These are phyloP conservation scores for Saturnispora quitensis DNA, from an alignment of 805 yeast genomes.

Conservation along the genomic window DNA sequence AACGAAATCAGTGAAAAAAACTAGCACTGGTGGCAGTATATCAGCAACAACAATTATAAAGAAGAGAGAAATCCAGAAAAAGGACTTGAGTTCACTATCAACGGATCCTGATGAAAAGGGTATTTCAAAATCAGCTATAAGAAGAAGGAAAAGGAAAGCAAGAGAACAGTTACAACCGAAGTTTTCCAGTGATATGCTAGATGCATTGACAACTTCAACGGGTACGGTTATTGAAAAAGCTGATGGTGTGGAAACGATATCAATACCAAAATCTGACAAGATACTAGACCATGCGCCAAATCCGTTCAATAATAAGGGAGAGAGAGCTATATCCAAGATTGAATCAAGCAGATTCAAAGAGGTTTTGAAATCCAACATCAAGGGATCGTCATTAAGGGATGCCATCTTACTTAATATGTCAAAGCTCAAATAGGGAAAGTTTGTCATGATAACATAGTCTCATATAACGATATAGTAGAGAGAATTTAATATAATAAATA, in stretches of 20 bases:
- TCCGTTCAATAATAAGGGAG: constrained; percentile 32
- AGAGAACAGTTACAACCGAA: constrained; percentile 59
- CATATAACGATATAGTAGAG: no score
- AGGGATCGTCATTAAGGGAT: constrained; percentile 37
- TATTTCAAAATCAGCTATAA: constrained; percentile 55
- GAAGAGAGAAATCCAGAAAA: constrained; percentile 14
- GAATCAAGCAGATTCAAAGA: constrained; percentile 45
- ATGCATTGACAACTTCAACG: constrained; percentile 37
- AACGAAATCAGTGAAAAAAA: constrained; percentile 30
- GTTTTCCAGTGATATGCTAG: constrained; percentile 50
- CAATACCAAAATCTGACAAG: constrained; percentile 24
- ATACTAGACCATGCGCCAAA: constrained; percentile 30
- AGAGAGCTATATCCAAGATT: constrained; percentile 38
- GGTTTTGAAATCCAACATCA: constrained; percentile 43
- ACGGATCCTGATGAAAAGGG: constrained; percentile 31
- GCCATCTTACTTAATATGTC: constrained; percentile 34
- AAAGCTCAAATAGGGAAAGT: constrained; percentile 8
- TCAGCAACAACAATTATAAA: constrained; percentile 13
- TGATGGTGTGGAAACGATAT: constrained; percentile 11
- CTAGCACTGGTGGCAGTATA: background rate
- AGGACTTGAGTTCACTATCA: background rate
- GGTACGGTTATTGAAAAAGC: constrained; percentile 11
- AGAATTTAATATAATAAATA: background rate
- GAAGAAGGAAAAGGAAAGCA: constrained; percentile 54
- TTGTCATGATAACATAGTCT: no score